Conservation (phyloP, 805 yeast species). For the Yarrowia sp. region DNA sequence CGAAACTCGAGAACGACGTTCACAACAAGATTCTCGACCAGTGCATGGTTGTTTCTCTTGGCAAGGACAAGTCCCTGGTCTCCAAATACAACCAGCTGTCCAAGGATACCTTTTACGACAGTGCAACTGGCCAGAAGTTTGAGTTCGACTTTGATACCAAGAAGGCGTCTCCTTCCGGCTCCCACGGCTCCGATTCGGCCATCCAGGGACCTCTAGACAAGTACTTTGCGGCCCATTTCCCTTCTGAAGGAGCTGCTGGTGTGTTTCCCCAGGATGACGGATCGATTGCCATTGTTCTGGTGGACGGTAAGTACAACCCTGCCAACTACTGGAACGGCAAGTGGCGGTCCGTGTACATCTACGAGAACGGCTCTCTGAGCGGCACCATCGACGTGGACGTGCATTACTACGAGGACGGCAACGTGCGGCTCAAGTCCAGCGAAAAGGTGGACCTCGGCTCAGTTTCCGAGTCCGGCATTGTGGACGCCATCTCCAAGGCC, state of each 20-base stretch:
- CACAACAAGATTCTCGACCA: conserved; percentile 55
- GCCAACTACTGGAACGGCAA: conserved; percentile 87
- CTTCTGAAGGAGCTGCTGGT: conserved; percentile 59
- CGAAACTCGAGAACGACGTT: conserved; percentile 50
- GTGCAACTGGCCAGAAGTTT: conserved; percentile 47
- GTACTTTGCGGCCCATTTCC: conserved; percentile 73
- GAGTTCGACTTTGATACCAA: conserved; percentile 46
- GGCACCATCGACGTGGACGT: conserved; percentile 74
- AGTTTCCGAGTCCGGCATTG: conserved; percentile 45
- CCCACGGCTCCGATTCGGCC: conserved; percentile 17
- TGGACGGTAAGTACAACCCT: conserved; percentile 75
- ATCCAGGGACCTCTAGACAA: conserved; percentile 38
- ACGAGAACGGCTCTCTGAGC: conserved; percentile 52
- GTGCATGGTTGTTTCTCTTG: conserved; percentile 50
- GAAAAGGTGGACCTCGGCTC: conserved; percentile 45
- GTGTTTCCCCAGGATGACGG: conserved; percentile 52
- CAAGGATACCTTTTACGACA: conserved; percentile 61
- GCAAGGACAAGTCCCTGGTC: conserved; percentile 51
- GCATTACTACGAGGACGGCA: conserved; percentile 96
- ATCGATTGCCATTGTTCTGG: conserved; percentile 59
- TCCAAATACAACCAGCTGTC: conserved; percentile 59
- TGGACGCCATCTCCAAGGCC: conserved; percentile 58
- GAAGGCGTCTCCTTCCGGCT: conserved; percentile 41
- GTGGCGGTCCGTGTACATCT: conserved; percentile 75
- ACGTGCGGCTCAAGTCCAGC: conserved; percentile 73